phyloP scores from a whole-genome alignment of 2,329 filamentous ascomycete genomes.

The Calonectria honghensis region DNA sequence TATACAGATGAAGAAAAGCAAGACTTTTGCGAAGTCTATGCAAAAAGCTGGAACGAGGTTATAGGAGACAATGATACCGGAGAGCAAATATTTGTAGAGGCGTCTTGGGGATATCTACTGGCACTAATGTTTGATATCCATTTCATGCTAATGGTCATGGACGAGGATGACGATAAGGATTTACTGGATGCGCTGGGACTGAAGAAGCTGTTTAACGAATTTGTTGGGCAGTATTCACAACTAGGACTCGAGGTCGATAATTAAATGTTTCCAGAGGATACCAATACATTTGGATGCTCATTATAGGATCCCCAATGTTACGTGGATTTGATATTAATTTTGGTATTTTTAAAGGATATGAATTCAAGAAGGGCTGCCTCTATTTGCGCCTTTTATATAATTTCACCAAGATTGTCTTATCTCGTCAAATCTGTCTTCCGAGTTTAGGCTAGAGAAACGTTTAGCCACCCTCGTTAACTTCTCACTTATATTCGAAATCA shows the following conservation, averaged over 20 bases:
- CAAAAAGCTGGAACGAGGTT: neutral
- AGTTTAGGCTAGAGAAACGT: no score
- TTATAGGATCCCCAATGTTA: no score
- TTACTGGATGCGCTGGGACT: neutral
- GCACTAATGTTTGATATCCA: neutral
- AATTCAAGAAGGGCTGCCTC: no score
- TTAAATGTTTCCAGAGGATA: neutral
- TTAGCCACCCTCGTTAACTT: no score
- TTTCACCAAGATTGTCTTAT: no score
- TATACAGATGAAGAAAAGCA: neutral
- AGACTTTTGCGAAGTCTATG: neutral
- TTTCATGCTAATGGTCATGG: slow-evolving; percentile 11
- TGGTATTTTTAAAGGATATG: no score
- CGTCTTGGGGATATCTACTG: neutral
- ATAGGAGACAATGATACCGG: neutral
- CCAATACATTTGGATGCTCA: neutral
- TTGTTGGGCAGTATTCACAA: neutral
- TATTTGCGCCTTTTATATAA: no score
- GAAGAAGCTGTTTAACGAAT: neutral
- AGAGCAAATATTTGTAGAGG: neutral
- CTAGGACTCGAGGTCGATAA: neutral
- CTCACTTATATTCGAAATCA: no score
- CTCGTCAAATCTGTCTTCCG: no score
- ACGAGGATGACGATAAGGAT: neutral
- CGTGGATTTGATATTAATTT: no score